Conservation (phyloP, 495 filamentous ascomycete genomes). For the Pseudevernia furfuracea region DNA sequence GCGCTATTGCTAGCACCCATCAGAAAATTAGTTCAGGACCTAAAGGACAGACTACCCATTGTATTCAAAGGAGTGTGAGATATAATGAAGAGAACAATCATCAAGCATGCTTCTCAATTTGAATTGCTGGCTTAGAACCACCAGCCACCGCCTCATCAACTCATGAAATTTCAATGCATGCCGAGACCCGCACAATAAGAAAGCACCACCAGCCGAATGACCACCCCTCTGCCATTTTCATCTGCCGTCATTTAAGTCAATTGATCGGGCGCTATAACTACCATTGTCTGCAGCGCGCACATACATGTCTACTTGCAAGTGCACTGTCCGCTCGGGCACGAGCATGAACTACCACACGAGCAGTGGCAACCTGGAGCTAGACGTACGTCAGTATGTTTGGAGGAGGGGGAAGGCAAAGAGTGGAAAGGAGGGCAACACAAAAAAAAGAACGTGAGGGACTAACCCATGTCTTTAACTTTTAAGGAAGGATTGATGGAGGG, state of each 20-base stretch:
- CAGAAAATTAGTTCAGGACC: background rate
- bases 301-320: background rate
- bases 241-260: background rate
- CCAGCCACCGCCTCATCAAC: background rate
- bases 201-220: background rate
- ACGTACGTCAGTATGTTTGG: background rate
- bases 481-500: background rate
- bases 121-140: background rate
- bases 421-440: no score
- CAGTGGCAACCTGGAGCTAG: background rate
- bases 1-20: background rate
- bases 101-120: background rate
- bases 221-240: background rate
- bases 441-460: background rate
- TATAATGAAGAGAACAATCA: background rate
- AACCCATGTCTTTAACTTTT: background rate
- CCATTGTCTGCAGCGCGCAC: background rate
- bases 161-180: no score
- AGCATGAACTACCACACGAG: background rate
- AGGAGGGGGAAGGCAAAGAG: background rate
- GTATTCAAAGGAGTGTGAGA: background rate
- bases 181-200: background rate
- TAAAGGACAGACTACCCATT: background rate
- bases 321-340: background rate
- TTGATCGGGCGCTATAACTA: no score